A percentile compares a stretch with the other conserved stretches of the same genome.
These are phyloP conservation scores for Fusarium pininemorale DNA, from an alignment of 2,329 filamentous ascomycete genomes.

Conservation along the genomic window DNA sequence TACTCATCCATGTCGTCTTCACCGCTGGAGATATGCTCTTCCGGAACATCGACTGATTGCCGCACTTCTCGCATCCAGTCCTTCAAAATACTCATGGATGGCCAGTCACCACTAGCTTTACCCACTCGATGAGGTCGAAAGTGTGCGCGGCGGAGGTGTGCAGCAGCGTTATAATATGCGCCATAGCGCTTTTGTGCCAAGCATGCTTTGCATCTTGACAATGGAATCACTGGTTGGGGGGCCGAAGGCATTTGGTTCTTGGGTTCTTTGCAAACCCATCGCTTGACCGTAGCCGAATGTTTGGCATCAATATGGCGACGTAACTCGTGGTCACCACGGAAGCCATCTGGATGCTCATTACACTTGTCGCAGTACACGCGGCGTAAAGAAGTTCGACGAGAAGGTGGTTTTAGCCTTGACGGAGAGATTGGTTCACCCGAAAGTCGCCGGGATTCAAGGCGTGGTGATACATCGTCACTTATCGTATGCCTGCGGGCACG, in stretches of 20 bases:
- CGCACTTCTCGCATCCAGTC: constrained; percentile 70
- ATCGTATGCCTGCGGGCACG: constrained; percentile 39
- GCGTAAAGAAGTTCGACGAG: constrained; percentile 67
- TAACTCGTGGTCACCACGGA: constrained; percentile 89
- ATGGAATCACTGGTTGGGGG: constrained; percentile 60
- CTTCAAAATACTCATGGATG: constrained; percentile 65
- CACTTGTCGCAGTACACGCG: constrained; percentile 83
- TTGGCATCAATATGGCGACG: constrained; percentile 72
- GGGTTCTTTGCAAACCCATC: constrained; percentile 66
- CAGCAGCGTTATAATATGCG: constrained; percentile 68
- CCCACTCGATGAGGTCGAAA: constrained; percentile 65
- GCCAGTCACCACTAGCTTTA: constrained; percentile 68
- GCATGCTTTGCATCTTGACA: constrained; percentile 66
- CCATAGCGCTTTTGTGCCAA: constrained; percentile 66
- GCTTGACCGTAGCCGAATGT: constrained; percentile 63
- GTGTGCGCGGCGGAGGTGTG: constrained; percentile 66
- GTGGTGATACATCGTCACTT: constrained; percentile 35
- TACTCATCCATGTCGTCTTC: constrained; percentile 60
- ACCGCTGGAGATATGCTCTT: constrained; percentile 57
- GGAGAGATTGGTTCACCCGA: constrained; percentile 55
- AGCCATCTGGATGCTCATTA: constrained; percentile 84
- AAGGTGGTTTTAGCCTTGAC: constrained; percentile 51
- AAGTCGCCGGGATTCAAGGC: constrained; percentile 40
- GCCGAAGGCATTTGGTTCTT: constrained; percentile 48
- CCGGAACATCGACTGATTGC: constrained; percentile 59